phyloP scores from a whole-genome alignment of 192 early-diverging fungal genomes.

The Coemansia sp. region DNA sequence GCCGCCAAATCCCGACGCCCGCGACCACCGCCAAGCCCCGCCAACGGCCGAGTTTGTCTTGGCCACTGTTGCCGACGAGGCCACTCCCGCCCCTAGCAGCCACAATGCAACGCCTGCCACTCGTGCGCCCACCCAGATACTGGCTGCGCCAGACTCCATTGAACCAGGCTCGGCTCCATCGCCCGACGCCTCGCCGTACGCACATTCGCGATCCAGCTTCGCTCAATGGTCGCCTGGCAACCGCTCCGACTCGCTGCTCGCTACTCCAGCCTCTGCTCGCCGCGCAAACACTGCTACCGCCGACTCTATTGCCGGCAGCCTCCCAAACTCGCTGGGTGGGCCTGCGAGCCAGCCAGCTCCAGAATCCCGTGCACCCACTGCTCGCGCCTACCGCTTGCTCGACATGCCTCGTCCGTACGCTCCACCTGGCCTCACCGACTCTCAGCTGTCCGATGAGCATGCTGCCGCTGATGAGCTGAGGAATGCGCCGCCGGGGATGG shows the following conservation, averaged over 20 bases:
- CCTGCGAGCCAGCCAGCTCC: not conserved
- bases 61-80: constrained; percentile 44
- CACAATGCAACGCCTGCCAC: constrained; percentile 4
- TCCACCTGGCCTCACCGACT: constrained; percentile 49
- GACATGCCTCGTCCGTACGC: constrained; percentile 50
- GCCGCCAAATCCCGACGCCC: not conserved
- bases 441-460: constrained; percentile 13
- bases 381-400: constrained; percentile 34
- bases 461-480: not conserved
- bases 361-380: not conserved
- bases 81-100: constrained; percentile 1
- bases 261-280: constrained; percentile 14
- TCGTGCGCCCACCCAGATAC: not conserved
- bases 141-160: not conserved
- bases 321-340: not conserved
- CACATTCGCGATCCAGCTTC: not conserved
- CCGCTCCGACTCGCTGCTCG: constrained; percentile 23
- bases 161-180: constrained; percentile 8
- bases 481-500: constrained; percentile 30
- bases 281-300: not conserved
- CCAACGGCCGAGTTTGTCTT: constrained; percentile 46
- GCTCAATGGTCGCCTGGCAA: constrained; percentile 1
- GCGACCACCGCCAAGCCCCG: not conserved
- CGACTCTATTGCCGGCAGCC: not conserved
- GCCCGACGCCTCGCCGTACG: not conserved